Conservation (phyloP, 1,284 basidiomycete species). For the Waitea zeae region DNA sequence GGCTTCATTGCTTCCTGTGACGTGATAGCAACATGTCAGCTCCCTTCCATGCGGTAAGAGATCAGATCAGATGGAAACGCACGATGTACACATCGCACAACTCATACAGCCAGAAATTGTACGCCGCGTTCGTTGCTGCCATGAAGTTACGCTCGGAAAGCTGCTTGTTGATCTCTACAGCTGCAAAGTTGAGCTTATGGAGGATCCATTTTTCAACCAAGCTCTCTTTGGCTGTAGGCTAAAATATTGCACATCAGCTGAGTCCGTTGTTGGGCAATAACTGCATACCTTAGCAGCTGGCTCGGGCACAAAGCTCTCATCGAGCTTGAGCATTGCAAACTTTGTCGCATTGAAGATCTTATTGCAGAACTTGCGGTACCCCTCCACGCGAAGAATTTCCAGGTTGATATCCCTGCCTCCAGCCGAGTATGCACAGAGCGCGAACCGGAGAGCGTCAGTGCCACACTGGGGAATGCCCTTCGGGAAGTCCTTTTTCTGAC, state of each 20-base stretch:
- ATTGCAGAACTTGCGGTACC: slow-evolving; percentile 99
- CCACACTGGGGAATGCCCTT: slow-evolving; percentile 99
- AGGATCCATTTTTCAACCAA: slow-evolving; percentile 94
- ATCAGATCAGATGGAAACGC: slow-evolving; percentile 12
- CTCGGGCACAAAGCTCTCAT: slow-evolving; percentile 65
- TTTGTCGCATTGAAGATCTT: slow-evolving; percentile 99
- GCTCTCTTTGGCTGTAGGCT: slow-evolving; percentile 82
- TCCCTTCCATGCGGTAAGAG: not conserved
- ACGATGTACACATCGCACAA: slow-evolving; percentile 98
- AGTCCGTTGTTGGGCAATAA: not conserved
- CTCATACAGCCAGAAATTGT: slow-evolving; percentile 98
- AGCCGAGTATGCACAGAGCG: slow-evolving; percentile 87
- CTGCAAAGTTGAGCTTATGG: slow-evolving; percentile 82
- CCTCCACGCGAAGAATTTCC: slow-evolving; percentile 94
- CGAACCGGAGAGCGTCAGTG: slow-evolving; percentile 91
- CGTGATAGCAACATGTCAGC: not conserved
- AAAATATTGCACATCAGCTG: slow-evolving; percentile 2
- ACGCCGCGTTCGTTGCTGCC: slow-evolving; percentile 68
- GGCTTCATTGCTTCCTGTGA: slow-evolving; percentile 91
- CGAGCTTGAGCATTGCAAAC: slow-evolving; percentile 93
- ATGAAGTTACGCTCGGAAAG: slow-evolving; percentile 85
- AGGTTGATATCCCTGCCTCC: slow-evolving; percentile 91
- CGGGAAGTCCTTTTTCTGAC: slow-evolving; percentile 99
- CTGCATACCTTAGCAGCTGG: slow-evolving; percentile 20
- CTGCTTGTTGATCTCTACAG: slow-evolving; percentile 59